Base-by-base conservation (phyloP, 169 alveolate genomes). In the Amoebophrya sp. region DNA sequence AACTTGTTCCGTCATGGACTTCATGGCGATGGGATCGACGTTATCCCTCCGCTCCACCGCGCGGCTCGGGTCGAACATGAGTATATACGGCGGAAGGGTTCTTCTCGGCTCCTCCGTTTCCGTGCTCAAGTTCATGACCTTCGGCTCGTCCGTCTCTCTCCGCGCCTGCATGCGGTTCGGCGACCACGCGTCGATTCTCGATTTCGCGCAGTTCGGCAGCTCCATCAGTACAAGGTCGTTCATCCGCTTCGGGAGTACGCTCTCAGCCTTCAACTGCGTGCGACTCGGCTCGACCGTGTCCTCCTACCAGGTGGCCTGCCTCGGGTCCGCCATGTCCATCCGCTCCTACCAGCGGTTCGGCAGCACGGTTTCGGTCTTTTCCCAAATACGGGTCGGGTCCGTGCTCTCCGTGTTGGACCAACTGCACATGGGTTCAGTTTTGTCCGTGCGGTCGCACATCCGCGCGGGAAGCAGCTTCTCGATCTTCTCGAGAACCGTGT, bases 91-190 rank as follows among this genome's bases (percentile, higher is more conserved):
- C 67, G 90, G 48, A n/a, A n/a, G 45, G 45, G 90, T 29, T 41
- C 67, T 40, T 39, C 50, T 39, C 16, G 90, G 90, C 4, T 0
- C 34, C 5, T 13, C 58, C 34, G 67, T 88, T 0, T 88, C 90
- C 39, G 90, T 39, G 40, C 50, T 88, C 20, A 42, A 88, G 40
- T 18, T 38, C 34, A 34, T 23, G 58, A 26, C 15, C 90, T 88
- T 88, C 58, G 90, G 90, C 10, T 16, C 40, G 2, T 40, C 69
- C 58, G 67, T 88, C n/a, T 88, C 90, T 2, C 50, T 88, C 0
- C 48, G 90, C 5, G 67, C 40, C 67, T 16, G n/a, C 48, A 41
- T 40, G 69, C 90, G 90, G 39, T 88, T 88, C 58, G 90, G 90
- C n/a, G 23, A 26, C 40, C n/a, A 42, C 40, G 48, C 31, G 39